These are phyloP conservation scores for Marasmius oreades DNA, from an alignment of 1,284 basidiomycete genomes.

Conservation along the genomic window DNA sequence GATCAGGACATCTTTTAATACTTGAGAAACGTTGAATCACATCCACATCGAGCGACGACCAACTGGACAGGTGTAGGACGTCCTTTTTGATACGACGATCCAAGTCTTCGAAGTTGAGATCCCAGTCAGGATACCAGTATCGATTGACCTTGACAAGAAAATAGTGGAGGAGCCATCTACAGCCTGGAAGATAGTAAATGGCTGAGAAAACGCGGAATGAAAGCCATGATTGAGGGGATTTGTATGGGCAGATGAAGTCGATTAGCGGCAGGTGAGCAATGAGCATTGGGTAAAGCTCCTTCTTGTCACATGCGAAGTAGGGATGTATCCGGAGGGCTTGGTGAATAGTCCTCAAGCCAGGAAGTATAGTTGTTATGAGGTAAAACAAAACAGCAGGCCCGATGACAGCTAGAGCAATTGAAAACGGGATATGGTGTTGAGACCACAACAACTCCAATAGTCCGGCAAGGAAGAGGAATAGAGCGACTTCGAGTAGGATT, in stretches of 20 bases:
- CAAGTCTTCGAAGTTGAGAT: no score
- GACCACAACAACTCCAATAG: conserved; percentile 4
- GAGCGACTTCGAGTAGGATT: conserved; percentile 1
- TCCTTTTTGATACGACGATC: background rate
- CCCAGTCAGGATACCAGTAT: background rate
- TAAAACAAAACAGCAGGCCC: background rate
- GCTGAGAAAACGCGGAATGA: background rate
- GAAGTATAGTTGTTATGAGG: background rate
- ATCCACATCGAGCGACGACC: background rate
- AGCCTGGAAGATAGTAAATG: background rate
- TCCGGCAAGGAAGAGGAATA: conserved; percentile 6
- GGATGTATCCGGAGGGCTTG: background rate
- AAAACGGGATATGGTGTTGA: background rate
- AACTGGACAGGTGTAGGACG: background rate
- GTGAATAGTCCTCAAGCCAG: background rate
- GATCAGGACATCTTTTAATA: background rate
- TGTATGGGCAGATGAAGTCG: background rate
- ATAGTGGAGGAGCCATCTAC: background rate
- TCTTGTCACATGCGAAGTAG: background rate
- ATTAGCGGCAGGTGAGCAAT: background rate
- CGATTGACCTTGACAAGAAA: background rate
- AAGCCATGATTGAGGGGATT: background rate
- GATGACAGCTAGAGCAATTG: background rate
- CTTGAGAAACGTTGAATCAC: background rate
- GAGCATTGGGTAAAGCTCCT: no score